Conservation (phyloP, 495 filamentous ascomycete species). For the Daldinia bambusicola region DNA sequence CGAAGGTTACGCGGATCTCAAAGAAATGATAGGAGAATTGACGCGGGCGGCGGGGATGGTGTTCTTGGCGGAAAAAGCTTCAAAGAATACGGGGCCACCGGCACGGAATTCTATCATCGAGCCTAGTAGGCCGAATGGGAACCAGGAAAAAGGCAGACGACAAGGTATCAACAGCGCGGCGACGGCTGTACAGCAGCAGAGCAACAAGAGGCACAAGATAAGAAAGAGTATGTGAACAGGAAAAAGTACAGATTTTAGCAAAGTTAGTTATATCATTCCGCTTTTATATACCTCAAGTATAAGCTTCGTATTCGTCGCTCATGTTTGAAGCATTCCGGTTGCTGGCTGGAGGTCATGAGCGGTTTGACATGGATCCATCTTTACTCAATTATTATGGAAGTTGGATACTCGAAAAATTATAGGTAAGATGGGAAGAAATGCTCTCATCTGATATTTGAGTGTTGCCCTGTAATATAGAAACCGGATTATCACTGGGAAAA, state of each 20-base stretch:
- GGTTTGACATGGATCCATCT: neutral
- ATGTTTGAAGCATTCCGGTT: neutral
- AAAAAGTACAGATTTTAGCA: neutral
- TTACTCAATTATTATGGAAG: neutral
- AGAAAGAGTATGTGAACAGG: neutral
- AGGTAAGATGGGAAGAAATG: neutral
- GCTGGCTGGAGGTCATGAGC: neutral
- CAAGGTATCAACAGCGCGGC: neutral
- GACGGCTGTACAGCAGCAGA: neutral
- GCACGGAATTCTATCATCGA: neutral
- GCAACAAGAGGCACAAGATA: conserved; percentile 1
- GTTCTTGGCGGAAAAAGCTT: neutral
- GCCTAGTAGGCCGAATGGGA: neutral
- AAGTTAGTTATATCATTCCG: neutral
- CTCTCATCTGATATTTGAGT: neutral
- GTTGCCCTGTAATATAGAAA: neutral
- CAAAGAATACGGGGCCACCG: neutral
- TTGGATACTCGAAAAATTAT: neutral
- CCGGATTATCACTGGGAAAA: neutral
- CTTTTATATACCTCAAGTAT: neutral
- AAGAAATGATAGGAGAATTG: neutral
- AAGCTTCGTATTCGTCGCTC: neutral
- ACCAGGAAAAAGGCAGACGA: neutral
- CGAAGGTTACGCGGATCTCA: neutral
- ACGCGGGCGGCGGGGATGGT: neutral